phyloP scores from a whole-genome alignment of 345 rosid genomes.

The Moricandia arvensis region DNA sequence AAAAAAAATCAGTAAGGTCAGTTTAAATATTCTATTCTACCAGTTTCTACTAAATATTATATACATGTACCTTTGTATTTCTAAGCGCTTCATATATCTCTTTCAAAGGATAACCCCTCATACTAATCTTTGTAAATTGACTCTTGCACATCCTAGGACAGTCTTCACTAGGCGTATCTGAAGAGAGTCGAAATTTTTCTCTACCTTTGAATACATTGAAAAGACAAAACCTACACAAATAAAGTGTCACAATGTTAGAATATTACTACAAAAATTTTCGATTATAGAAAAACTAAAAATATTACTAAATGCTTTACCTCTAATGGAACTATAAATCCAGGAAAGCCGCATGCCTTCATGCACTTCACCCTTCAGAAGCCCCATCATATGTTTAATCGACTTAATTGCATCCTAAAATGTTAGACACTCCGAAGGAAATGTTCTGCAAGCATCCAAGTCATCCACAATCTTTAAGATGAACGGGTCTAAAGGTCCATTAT shows the following conservation, averaged over 20 bases:
- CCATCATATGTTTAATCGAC: not conserved
- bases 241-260: not conserved
- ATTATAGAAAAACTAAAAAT: not conserved
- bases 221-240: not conserved
- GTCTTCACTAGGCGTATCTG: not conserved
- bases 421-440: not conserved
- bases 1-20: not conserved
- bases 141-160: not conserved
- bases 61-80: not conserved
- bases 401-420: not conserved
- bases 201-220: not conserved
- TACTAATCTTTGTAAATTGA: not conserved
- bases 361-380: not conserved
- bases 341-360: not conserved
- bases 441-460: not conserved
- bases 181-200: not conserved
- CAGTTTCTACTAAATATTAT: not conserved
- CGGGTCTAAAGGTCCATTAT: too few species aligned
- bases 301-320: not conserved
- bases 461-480: not conserved
- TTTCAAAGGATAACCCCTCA: not conserved
- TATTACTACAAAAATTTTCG: not conserved
- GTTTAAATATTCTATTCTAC: not conserved
- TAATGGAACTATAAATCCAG: not conserved
- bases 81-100: not conserved